phyloP scores from a whole-genome alignment of 257 asterid species.

The Jasminum sambac region DNA sequence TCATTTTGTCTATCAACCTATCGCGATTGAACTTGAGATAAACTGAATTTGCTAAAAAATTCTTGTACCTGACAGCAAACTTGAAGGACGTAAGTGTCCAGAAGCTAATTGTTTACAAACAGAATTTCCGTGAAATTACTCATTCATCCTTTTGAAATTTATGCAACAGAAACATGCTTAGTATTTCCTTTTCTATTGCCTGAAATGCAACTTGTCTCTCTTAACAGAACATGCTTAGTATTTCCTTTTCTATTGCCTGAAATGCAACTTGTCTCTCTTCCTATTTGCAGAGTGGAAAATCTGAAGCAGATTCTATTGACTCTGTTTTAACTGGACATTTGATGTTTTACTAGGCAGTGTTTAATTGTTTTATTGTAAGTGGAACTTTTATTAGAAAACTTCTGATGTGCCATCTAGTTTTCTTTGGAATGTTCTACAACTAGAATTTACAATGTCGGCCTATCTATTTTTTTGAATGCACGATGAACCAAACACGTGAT shows the following conservation, averaged over 20 bases:
- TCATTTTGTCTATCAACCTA: not conserved
- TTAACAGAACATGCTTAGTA: not conserved
- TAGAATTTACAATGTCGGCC: conserved; percentile 13
- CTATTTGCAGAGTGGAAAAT: not conserved
- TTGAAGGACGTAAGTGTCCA: not conserved
- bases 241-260: not conserved
- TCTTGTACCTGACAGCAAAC: not conserved
- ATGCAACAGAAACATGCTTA: not conserved
- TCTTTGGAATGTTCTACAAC: conserved; percentile 7
- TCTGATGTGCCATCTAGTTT: conserved; percentile 12
- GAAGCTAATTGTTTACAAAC: not conserved
- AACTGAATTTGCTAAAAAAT: not conserved
- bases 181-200: no score
- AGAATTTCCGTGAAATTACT: not conserved
- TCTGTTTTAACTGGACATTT: not conserved
- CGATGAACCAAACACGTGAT: not conserved
- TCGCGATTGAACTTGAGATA: not conserved
- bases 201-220: not conserved
- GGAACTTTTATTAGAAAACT: conserved; percentile 18
- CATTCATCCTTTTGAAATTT: not conserved
- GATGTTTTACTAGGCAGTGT: conserved; percentile 13
- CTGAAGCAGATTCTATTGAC: not conserved
- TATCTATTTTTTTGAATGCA: conserved; percentile 11
- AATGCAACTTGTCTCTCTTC: not conserved
- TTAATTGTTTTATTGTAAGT: not conserved